phyloP scores from a whole-genome alignment of 768 basidiomycete genomes.

The Lyophyllum decastes region DNA sequence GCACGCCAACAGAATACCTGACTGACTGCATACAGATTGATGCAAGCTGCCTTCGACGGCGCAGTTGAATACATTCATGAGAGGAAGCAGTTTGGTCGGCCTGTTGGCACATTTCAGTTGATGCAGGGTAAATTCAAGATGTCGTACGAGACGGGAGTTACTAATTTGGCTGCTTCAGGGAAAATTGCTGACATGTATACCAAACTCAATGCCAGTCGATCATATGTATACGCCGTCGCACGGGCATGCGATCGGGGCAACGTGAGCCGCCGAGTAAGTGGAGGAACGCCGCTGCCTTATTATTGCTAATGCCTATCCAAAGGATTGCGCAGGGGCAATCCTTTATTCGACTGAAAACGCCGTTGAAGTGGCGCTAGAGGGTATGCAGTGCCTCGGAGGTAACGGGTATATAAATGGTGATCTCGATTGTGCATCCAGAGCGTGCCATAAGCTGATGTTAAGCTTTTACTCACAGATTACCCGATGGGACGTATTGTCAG shows the following conservation, averaged over 20 bases:
- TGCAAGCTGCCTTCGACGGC: slow-evolving; percentile 92
- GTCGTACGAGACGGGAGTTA: slow-evolving; percentile 13
- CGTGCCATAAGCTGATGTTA: not conserved
- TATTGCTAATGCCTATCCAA: slow-evolving; percentile 1
- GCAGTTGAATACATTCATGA: slow-evolving; percentile 91
- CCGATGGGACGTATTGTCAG: slow-evolving; percentile 85
- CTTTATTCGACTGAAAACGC: slow-evolving; percentile 91
- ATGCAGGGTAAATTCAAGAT: slow-evolving; percentile 76
- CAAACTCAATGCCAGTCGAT: slow-evolving; percentile 81
- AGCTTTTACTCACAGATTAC: slow-evolving; percentile 59
- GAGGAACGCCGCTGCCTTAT: not conserved
- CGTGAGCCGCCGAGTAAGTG: slow-evolving; percentile 73
- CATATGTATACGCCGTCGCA: slow-evolving; percentile 93
- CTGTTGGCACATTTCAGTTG: slow-evolving; percentile 88
- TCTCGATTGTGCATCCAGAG: slow-evolving; percentile 9
- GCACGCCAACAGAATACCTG: slow-evolving; percentile 4
- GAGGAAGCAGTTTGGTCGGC: slow-evolving; percentile 86
- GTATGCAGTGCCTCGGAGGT: slow-evolving; percentile 92
- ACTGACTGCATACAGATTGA: slow-evolving; percentile 51
- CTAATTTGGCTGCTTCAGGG: slow-evolving; percentile 38
- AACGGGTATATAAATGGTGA: slow-evolving; percentile 95
- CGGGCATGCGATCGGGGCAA: slow-evolving; percentile 81
- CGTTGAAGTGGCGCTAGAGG: slow-evolving; percentile 88
- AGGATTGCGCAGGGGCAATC: slow-evolving; percentile 97
- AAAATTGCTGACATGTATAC: slow-evolving; percentile 96